Base-by-base conservation (phyloP, 129 eudicot genomes). In the Arctium minus region DNA sequence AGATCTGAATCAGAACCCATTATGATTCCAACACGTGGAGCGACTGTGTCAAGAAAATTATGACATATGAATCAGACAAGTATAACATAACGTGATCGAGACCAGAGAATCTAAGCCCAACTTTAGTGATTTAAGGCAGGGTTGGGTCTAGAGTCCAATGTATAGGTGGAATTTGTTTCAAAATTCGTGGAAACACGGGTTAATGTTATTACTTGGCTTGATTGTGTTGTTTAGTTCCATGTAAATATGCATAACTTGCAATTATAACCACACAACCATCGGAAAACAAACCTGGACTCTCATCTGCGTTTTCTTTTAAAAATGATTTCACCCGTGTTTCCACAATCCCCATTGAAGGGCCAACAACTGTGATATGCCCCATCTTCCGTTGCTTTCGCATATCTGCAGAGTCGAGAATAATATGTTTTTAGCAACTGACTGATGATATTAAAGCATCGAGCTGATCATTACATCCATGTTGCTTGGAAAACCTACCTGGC, bases 1-100 rank as follows among this genome's bases (percentile, higher is more conserved):
- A 96, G 98, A 88, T 96, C 99, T 29, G 98, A 96, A 83, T 96
- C 99, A 46, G 99, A 96, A 39, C 99, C 99, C 99, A 96, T 93
- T 60, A 96, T 93, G 83, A 96, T 92, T 75, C 93, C 99, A 86
- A 96, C 98, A 81, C 90, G 89, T 53, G 97, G 98, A 40, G 88
- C 70, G 2, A 42, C 93, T 88, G 95, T 36, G 68, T 53, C 81
- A 81, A 68, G 10, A 72, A 79, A 62, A 80, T 40, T 36, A 83
- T 38, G 8, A 30, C 72, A 40, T 13, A 71, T 75, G 36, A 85
- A 68, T 13, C 35, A 82, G 73, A 37, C 15, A 76, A 62, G 4
- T 56, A 48, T 42, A 65, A 15, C 40, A 33, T 8, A 64, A 48
- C 6, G n/a, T 6, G 39, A 72, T 31, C 6, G 4, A 46, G 13